A percentile compares a stretch with the other conserved stretches of the same genome.
phyloP scores from a whole-genome alignment of 768 basidiomycete species.

The Naganishia kalamii region DNA sequence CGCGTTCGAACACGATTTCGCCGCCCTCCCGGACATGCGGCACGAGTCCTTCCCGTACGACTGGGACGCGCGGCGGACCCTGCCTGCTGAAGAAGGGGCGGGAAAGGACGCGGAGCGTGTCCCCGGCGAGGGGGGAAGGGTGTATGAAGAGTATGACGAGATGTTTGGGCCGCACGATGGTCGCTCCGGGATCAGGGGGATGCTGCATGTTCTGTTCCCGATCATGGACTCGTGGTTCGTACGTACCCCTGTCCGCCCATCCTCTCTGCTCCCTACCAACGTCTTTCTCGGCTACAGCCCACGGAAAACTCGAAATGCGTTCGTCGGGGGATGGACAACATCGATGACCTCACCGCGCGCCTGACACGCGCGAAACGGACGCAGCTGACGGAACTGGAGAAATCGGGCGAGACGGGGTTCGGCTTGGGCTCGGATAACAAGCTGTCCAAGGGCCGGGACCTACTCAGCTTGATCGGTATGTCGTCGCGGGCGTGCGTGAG shows the following conservation, averaged over 20 bases:
- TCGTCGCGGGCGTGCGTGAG: background rate
- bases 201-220: background rate
- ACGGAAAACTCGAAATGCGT: background rate
- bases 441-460: background rate
- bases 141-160: background rate
- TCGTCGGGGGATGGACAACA: background rate
- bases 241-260: background rate
- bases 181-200: background rate
- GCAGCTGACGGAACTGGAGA: background rate
- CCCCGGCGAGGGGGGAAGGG: background rate
- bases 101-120: too few relatives aligned
- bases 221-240: background rate
- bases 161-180: background rate
- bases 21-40: background rate
- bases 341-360: background rate
- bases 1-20: conserved; percentile 3
- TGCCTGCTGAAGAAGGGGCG: too few relatives aligned
- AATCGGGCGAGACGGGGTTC: background rate
- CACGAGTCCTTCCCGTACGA: background rate
- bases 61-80: too few relatives aligned
- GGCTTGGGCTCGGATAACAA: background rate
- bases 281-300: background rate
- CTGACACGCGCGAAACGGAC: background rate
- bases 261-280: background rate
- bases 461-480: background rate